phyloP scores from a whole-genome alignment of 305 asterid species.

The Withania somnifera region DNA sequence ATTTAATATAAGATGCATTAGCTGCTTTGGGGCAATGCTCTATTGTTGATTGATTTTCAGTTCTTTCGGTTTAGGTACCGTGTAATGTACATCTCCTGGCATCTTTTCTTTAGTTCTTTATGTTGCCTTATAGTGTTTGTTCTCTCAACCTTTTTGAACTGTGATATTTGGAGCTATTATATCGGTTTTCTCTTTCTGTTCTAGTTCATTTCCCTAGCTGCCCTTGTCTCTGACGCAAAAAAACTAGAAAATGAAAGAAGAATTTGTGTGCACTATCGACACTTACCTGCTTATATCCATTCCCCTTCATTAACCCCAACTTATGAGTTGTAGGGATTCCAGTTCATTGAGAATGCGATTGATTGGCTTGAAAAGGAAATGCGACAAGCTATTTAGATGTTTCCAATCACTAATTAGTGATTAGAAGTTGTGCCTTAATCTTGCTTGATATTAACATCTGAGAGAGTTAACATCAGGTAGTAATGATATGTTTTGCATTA shows the following conservation, averaged over 20 bases:
- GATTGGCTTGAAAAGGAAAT: not conserved
- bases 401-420: not conserved
- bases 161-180: not conserved
- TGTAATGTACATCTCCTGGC: not conserved
- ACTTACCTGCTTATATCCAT: not conserved
- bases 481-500: not conserved
- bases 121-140: not conserved
- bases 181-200: not conserved
- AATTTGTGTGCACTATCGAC: not conserved
- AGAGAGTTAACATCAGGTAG: not conserved
- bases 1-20: not conserved
- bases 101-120: not conserved
- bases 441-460: not conserved
- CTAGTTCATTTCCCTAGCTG: not conserved
- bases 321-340: not conserved
- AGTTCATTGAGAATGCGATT: not conserved
- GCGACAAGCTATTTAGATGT: not conserved
- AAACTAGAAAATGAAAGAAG: not conserved
- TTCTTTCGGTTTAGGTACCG: not conserved
- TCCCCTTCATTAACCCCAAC: not conserved
- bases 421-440: not conserved
- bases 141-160: not conserved
- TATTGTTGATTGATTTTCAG: not conserved
- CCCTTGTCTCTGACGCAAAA: not conserved
- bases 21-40: not conserved